Percentiles rank a stretch among this genome's conserved stretches.
Evolutionary conservation across 768 basidiomycete species (phyloP).

Genomic region (Naganishia antarctica): DNA sequence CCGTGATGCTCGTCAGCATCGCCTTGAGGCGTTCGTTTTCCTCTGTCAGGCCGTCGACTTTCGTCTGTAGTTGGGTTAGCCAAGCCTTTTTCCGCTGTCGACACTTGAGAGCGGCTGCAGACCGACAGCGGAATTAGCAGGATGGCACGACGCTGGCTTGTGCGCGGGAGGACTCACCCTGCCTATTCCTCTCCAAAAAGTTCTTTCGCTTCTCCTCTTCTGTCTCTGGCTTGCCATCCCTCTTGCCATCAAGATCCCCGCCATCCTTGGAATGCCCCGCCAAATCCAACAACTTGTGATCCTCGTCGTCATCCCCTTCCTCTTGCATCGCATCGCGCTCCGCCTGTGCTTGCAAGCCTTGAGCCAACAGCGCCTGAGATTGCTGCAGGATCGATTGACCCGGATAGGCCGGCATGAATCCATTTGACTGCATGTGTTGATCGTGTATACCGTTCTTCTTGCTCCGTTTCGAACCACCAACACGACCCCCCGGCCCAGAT

Average conservation of each 20-base stretch:
- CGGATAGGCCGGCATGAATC: constrained; percentile 10
- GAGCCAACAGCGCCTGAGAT: constrained; percentile 8
- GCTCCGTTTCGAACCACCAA: constrained; percentile 32
- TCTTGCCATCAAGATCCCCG: constrained; percentile 36
- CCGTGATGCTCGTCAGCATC: constrained; percentile 78
- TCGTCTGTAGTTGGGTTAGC: constrained; percentile 84
- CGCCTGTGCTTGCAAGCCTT: constrained; percentile 11
- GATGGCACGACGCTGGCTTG: too few species aligned
- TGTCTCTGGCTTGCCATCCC: constrained; percentile 76
- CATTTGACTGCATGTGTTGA: constrained; percentile 19
- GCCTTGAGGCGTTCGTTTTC: constrained; percentile 91
- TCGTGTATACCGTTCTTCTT: constrained; percentile 33
- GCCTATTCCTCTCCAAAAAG: constrained; percentile 93
- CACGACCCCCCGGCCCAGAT: neutral
- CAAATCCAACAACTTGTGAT: constrained; percentile 40
- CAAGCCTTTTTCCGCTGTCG: constrained; percentile 99
- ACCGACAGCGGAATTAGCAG: too few species aligned
- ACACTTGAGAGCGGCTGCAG: constrained; percentile 91
- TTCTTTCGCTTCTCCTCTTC: constrained; percentile 97
- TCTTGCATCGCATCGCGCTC: constrained; percentile 27
- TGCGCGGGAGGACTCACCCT: too few species aligned
- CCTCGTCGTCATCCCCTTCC: constrained; percentile 47
- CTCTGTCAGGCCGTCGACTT: constrained; percentile 82
- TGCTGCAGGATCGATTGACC: constrained; percentile 14
- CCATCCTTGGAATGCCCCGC: constrained; percentile 29